phyloP scores from a whole-genome alignment of 2,329 filamentous ascomycete genomes.

The Aureobasidium sp. region DNA sequence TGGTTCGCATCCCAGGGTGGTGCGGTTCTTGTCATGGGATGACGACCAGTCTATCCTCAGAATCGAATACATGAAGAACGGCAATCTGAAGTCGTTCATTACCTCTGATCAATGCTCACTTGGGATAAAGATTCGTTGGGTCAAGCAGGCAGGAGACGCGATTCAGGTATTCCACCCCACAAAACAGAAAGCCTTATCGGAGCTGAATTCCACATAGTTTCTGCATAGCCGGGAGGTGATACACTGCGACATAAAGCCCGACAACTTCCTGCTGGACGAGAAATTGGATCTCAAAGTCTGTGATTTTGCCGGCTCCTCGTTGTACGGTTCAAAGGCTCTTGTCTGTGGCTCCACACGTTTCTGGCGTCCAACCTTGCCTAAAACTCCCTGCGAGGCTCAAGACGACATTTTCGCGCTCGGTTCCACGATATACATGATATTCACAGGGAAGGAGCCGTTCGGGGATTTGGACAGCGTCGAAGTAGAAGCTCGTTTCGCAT shows the following conservation, averaged over 20 bases:
- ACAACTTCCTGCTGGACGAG: slow-evolving; percentile 4
- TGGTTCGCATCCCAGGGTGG: background rate
- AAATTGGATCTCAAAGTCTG: background rate
- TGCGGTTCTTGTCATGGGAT: background rate
- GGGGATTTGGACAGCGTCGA: too few relatives aligned
- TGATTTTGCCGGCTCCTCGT: slow-evolving; percentile 1
- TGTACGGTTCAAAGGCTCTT: background rate
- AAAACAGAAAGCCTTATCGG: background rate
- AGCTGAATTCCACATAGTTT: background rate
- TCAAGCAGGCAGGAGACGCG: slow-evolving; percentile 4
- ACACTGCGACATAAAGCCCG: slow-evolving; percentile 1
- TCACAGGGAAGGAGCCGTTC: too few relatives aligned
- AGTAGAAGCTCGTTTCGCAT: too few relatives aligned
- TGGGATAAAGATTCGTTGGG: background rate
- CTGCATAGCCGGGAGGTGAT: background rate
- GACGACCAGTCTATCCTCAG: background rate
- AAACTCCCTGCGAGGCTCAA: too few relatives aligned
- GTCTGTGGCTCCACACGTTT: too few relatives aligned
- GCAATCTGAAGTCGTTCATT: background rate
- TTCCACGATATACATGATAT: too few relatives aligned
- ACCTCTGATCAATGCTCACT: background rate
- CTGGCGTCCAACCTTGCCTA: too few relatives aligned
- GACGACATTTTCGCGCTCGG: too few relatives aligned
- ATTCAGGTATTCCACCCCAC: background rate
- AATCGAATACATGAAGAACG: background rate